Evolutionary conservation across 1,139 yeast species (phyloP).

Genomic region (Scheffersomyces illinoinensis): DNA sequence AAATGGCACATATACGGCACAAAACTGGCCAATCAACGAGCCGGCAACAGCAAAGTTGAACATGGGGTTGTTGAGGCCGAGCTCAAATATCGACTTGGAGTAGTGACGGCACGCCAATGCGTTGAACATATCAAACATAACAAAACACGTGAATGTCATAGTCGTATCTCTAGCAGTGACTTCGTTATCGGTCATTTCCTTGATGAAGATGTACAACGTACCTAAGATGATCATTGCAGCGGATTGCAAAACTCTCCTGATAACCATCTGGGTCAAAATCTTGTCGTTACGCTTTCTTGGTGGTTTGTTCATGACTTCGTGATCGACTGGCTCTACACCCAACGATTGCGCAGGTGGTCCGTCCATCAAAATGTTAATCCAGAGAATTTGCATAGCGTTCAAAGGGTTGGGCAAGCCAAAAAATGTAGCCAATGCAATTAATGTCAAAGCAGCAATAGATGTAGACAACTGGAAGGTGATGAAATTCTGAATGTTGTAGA

Average conservation of each 20-base stretch:
- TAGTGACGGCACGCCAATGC: conserved; percentile 90
- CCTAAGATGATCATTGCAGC: conserved; percentile 74
- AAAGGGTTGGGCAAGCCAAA: conserved; percentile 92
- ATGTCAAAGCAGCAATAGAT: conserved; percentile 88
- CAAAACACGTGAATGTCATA: conserved; percentile 98
- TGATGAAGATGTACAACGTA: conserved; percentile 78
- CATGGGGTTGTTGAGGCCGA: conserved; percentile 84
- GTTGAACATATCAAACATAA: conserved; percentile 91
- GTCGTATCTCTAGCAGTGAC: conserved; percentile 95
- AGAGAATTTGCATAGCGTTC: conserved; percentile 96
- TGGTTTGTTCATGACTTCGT: conserved; percentile 90
- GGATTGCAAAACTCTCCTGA: conserved; percentile 73
- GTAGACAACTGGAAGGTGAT: conserved; percentile 94
- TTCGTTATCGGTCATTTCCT: conserved; percentile 79
- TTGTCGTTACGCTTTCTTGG: conserved; percentile 86
- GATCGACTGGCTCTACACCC: conserved; percentile 97
- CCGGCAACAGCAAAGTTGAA: conserved; percentile 92
- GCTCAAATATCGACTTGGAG: conserved; percentile 74
- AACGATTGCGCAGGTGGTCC: conserved; percentile 99
- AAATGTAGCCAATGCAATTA: conserved; percentile 83
- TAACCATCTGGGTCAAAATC: conserved; percentile 68
- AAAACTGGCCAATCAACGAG: conserved; percentile 85
- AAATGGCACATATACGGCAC: conserved; percentile 91
- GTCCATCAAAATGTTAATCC: conserved; percentile 98
- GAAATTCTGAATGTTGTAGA: conserved; percentile 90